Base-by-base conservation (phyloP, 2,329 filamentous ascomycete genomes). In the Aspergillus costaricaensis region DNA sequence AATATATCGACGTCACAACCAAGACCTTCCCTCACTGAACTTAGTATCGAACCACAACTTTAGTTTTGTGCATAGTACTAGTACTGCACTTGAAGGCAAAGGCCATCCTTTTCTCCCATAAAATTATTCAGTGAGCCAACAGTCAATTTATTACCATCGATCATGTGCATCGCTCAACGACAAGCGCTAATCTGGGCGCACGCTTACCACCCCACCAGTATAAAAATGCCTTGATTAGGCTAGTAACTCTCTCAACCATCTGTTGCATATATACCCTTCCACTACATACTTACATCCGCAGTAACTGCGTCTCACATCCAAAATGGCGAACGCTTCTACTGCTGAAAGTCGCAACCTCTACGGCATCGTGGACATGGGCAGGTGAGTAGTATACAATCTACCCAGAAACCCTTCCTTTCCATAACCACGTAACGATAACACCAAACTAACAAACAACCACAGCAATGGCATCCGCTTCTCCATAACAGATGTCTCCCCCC, bases 381-480 rank as follows among this genome's bases (percentile, higher is more conserved):
- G 77, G 76, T 77, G 7, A 52, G 9, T 4, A 32, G 3, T 36
- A 36, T 36, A 36, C 32, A 36, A 36, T 15, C 52, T 30, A 21
- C 9, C 6, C 36, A 43, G 9, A 12, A 12, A 12, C 17, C n/a
- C 19, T 12, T 17, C 17, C 47, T 47, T 23, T 10, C 17, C 17
- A 10, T 15, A n/a, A 47, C 21, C 17, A 39, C 32, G 5, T 2
- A 23, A 49, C 8, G 12, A 36, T 14, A 6, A 19, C 25, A 10
- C 7, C 17, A 3, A 39, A 14, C 14, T 6, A 55, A 36, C 32
- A 9, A 21, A 49, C 38, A 39, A n/a, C n/a, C 7, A 43, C 38
- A 76, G 92, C 81, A 97, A 96, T 80, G 93, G 92, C 69, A 94
- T 96, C 69, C 91, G 93, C 58, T 96, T 96, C 81, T 94, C 91